Evolutionary conservation across 805 yeast genomes (phyloP).

Genomic region (Candida stauntonica): DNA sequence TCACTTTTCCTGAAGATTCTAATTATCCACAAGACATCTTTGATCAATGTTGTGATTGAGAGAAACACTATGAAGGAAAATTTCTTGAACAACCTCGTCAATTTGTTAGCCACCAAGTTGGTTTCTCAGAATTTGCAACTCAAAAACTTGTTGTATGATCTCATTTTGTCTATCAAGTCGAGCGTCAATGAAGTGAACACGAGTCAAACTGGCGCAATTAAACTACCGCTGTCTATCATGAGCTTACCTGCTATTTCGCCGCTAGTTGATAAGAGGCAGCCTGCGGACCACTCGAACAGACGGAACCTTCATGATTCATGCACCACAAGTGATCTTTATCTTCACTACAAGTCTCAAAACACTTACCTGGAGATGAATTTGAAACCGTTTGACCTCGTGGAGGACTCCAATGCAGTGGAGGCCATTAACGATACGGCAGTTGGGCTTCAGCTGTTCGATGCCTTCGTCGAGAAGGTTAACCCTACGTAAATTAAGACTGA

Average conservation of each 20-base stretch:
- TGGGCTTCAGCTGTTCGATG: conserved; percentile 49
- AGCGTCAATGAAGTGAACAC: conserved; percentile 26
- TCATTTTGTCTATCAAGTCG: conserved; percentile 48
- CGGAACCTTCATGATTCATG: conserved; percentile 23
- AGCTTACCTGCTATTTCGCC: conserved; percentile 24
- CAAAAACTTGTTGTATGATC: conserved; percentile 54
- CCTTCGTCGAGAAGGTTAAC: conserved; percentile 43
- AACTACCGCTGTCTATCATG: conserved; percentile 25
- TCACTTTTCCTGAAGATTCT: conserved; percentile 49
- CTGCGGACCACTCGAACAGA: neutral
- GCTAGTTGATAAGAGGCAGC: neutral
- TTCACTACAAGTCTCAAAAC: conserved; percentile 27
- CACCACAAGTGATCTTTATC: conserved; percentile 20
- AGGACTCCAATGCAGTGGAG: conserved; percentile 47
- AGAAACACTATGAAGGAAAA: conserved; percentile 39
- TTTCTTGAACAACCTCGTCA: conserved; percentile 44
- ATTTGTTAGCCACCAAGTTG: conserved; percentile 40
- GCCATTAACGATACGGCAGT: conserved; percentile 50
- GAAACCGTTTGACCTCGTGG: conserved; percentile 53
- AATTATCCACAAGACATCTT: conserved; percentile 50
- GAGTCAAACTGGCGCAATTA: conserved; percentile 25
- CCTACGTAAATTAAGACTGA: conserved; percentile 28
- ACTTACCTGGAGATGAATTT: conserved; percentile 35
- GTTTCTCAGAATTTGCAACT: conserved; percentile 44
- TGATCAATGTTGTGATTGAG: conserved; percentile 42